Conservation (phyloP, 768 basidiomycete genomes). For the Termitomyces sp. region DNA sequence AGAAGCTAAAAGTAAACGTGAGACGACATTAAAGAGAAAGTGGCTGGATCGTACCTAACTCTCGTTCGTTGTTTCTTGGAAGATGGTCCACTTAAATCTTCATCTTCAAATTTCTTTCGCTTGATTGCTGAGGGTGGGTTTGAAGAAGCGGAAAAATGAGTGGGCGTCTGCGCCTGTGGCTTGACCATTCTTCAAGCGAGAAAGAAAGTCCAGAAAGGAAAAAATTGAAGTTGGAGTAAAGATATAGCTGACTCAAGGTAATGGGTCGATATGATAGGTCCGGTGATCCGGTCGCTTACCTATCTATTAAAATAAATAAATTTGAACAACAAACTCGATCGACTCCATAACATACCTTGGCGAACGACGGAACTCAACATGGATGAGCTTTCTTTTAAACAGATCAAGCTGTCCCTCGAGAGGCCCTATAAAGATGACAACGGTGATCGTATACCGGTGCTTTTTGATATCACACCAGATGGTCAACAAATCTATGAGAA, state of each 20-base stretch:
- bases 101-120: slow-evolving; percentile 63
- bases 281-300: slow-evolving; percentile 14
- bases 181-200: slow-evolving; percentile 28
- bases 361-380: slow-evolving; percentile 1
- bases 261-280: slow-evolving; percentile 12
- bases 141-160: slow-evolving; percentile 14
- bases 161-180: slow-evolving; percentile 20
- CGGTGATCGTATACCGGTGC: slow-evolving; percentile 53
- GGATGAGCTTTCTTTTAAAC: slow-evolving; percentile 46
- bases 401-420: slow-evolving; percentile 66
- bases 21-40: neutral
- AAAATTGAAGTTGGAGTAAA: slow-evolving; percentile 5
- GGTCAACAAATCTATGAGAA: slow-evolving; percentile 68
- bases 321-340: neutral
- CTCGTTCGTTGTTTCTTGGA: slow-evolving; percentile 69
- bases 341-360: neutral
- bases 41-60: slow-evolving; percentile 53
- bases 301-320: neutral
- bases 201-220: neutral
- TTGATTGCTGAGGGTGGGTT: slow-evolving; percentile 35
- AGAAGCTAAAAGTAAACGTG: slow-evolving; percentile 48
- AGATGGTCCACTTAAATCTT: slow-evolving; percentile 35
- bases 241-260: slow-evolving; percentile 12
- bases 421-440: slow-evolving; percentile 77
- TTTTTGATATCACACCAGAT: slow-evolving; percentile 67